A percentile compares a stretch with the other conserved stretches of the same genome.
Conservation (phyloP, 2,329 filamentous ascomycete species). For the Penicillium nordicum region DNA sequence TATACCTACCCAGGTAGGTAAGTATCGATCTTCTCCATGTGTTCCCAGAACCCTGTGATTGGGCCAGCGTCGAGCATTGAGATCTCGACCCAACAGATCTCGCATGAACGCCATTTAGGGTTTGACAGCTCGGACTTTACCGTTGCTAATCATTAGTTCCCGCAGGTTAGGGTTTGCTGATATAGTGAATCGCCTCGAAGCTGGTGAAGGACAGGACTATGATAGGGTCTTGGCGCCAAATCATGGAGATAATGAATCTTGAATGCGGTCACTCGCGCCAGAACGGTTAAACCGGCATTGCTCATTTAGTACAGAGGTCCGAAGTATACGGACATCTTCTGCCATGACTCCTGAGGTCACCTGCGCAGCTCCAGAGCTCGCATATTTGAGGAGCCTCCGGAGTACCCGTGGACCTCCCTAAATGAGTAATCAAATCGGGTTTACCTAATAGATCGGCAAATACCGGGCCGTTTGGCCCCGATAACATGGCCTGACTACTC, state of each 20-base stretch:
- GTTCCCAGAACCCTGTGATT: background rate
- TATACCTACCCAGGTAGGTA: too few relatives aligned
- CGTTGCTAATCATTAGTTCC: background rate
- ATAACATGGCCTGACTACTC: conserved; percentile 7
- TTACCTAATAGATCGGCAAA: background rate
- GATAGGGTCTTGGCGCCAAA: background rate
- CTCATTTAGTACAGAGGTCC: too few relatives aligned
- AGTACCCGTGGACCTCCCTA: too few relatives aligned
- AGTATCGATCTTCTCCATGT: background rate
- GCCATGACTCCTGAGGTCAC: background rate
- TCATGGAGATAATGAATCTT: background rate
- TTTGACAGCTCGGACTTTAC: background rate
- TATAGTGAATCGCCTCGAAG: background rate
- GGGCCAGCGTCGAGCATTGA: background rate
- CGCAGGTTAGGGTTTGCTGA: background rate
- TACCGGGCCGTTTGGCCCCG: background rate
- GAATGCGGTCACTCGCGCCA: background rate
- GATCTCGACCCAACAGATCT: background rate
- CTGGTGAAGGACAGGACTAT: background rate
- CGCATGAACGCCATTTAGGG: background rate
- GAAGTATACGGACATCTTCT: too few relatives aligned
- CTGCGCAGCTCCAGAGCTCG: background rate
- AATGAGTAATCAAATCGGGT: background rate
- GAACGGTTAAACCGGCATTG: background rate
- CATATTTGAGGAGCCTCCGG: too few relatives aligned